These are phyloP conservation scores for Parachlorella kessleri DNA, from an alignment of 139 green algal genomes.

Conservation along the genomic window DNA sequence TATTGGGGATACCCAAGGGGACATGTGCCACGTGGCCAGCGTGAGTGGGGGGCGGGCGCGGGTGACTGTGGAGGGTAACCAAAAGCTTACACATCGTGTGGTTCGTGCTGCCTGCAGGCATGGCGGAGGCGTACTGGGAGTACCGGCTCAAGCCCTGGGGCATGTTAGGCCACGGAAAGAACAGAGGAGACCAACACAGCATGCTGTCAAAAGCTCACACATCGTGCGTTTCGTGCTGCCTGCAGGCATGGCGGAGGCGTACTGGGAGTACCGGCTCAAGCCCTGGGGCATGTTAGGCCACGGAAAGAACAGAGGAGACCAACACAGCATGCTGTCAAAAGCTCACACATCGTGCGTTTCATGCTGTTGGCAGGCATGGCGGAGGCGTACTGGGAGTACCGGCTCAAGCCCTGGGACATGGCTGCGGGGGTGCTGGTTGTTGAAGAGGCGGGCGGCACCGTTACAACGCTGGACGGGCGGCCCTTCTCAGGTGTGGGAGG, in stretches of 20 bases:
- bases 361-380: slow-evolving; percentile 57
- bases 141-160: slow-evolving; percentile 70
- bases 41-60: no score
- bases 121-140: slow-evolving; percentile 75
- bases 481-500: slow-evolving; percentile 41
- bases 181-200: no score
- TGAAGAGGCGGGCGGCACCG: slow-evolving; percentile 69
- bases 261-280: slow-evolving; percentile 72
- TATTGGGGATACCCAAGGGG: no score
- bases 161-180: no score
- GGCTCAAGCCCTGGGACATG: slow-evolving; percentile 78
- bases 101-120: no score
- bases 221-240: no score
- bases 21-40: slow-evolving; percentile 88
- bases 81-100: no score
- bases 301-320: no score
- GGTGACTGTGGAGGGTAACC: no score
- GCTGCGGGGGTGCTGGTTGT: slow-evolving; percentile 71
- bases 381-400: slow-evolving; percentile 81
- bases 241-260: slow-evolving; percentile 67
- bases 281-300: slow-evolving; percentile 72
- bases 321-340: no score
- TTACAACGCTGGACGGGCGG: slow-evolving; percentile 80
- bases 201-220: no score
- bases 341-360: no score